Conservation (phyloP, 2,329 filamentous ascomycete species). For the Daldinia eschscholtzii region DNA sequence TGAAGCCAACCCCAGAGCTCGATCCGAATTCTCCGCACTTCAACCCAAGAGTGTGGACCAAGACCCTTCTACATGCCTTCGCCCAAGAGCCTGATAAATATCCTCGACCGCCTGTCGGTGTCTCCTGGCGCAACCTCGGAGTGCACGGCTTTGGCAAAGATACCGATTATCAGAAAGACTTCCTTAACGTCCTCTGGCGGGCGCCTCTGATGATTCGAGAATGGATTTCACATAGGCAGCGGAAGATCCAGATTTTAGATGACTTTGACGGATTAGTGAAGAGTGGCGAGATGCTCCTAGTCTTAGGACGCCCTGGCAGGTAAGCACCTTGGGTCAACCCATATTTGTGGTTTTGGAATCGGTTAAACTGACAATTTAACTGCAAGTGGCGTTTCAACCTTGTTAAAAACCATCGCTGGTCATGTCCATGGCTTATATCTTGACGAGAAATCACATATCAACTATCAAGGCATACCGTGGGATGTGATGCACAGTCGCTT, state of each 20-base stretch:
- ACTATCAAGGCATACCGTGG: constrained; percentile 63
- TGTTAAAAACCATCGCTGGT: constrained; percentile 68
- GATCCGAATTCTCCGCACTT: constrained; percentile 61
- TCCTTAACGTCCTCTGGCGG: constrained; percentile 50
- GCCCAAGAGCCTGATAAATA: constrained; percentile 54
- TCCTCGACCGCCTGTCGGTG: constrained; percentile 55
- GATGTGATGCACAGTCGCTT: constrained; percentile 52
- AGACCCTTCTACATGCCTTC: constrained; percentile 59
- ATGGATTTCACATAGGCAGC: constrained; percentile 44
- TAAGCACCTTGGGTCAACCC: constrained; percentile 51
- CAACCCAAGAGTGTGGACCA: constrained; percentile 60
- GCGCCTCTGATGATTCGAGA: constrained; percentile 42
- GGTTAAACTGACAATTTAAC: not conserved
- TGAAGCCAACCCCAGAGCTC: constrained; percentile 51
- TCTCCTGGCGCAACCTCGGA: constrained; percentile 56
- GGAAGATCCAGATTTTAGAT: constrained; percentile 63
- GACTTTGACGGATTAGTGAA: constrained; percentile 66
- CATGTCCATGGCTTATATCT: constrained; percentile 65
- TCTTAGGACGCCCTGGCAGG: constrained; percentile 60
- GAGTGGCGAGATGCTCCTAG: constrained; percentile 65
- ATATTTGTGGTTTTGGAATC: not conserved
- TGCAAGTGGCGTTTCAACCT: constrained; percentile 65
- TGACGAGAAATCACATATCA: constrained; percentile 59
- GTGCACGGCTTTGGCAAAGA: constrained; percentile 56
- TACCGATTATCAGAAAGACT: constrained; percentile 55